Evolutionary conservation across 164 flowering plant species (phyloP), one percentile per base, ranked within the genome.

Genomic region (Umbilicus rupestris): DNA sequence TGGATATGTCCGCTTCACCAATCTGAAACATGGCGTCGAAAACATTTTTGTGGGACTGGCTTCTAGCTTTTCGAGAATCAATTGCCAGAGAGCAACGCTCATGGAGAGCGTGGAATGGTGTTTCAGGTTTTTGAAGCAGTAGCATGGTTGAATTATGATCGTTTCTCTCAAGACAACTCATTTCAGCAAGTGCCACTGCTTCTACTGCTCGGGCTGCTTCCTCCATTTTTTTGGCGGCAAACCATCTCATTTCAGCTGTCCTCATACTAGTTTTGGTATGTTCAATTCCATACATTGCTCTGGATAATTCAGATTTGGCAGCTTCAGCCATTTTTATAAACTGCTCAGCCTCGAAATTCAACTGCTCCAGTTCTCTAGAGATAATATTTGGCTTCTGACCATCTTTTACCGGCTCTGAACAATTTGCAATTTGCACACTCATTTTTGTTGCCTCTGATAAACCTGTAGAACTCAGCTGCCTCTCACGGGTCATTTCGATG

Each of bases 181-280:
- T 76, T 73, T 83, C 85, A 3, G 84, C 82, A 17, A 83, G 66
- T 1, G 92, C 92, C 15, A 83, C 79, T 24, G 88, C 85, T 72
- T 86, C 92, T 10, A 80, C 82, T 9, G 92, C 92, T 47, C 66
- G 77, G 1, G 92, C 92, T 12, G 92, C 92, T 66, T 86, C 92
- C 65, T 84, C 85, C 82, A 86, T 82, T 73, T 83, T 86, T 62
- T 73, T 84, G 24, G 92, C 92, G 0, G 88, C 87, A 52, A 76
- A 22, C 77, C 74, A 73, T 68, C 86, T 81, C 83, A 86, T 80
- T 66, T 86, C 88, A 39, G 81, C 85, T n/a, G 79, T 80, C 62
- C 60, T 81, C 30, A 79, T 72, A 46, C 76, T 64, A 17, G 72
- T 31, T 47, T 75, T 80, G 1, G 70, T 77, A 37, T 75, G 75